Conservation (phyloP, 108 stramenopile species). For the Fistulifera solaris region DNA sequence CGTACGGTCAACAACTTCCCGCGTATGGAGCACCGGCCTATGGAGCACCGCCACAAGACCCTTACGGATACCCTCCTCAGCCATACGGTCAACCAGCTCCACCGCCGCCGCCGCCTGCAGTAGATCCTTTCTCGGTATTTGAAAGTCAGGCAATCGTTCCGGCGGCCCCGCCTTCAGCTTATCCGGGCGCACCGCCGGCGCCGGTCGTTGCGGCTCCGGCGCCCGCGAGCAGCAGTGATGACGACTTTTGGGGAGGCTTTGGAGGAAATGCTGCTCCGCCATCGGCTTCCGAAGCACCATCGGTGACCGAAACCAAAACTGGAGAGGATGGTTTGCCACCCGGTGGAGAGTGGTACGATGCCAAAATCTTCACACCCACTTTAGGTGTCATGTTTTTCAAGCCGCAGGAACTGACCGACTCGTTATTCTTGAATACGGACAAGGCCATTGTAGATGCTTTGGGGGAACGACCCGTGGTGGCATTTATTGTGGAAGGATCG, state of each 20-base stretch:
- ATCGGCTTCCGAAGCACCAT: constrained; percentile 11
- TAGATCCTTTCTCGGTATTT: constrained; percentile 56
- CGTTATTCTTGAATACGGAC: constrained; percentile 74
- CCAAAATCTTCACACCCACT: constrained; percentile 83
- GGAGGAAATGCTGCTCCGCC: constrained; percentile 10
- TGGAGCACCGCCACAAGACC: constrained; percentile 8
- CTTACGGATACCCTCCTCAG: constrained; percentile 3
- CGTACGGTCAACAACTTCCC: constrained; percentile 12
- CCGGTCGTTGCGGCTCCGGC: constrained; percentile 12
- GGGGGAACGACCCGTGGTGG: constrained; percentile 78
- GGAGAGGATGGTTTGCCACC: constrained; percentile 62
- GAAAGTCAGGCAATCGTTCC: constrained; percentile 13
- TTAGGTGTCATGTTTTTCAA: constrained; percentile 93
- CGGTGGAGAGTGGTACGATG: constrained; percentile 86
- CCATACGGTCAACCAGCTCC: constrained; percentile 12
- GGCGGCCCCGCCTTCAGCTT: neutral
- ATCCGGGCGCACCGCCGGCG: constrained; percentile 9
- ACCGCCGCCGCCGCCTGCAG: constrained; percentile 21
- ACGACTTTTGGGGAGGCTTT: constrained; percentile 65
- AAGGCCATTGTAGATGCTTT: constrained; percentile 52
- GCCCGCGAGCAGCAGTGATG: constrained; percentile 15
- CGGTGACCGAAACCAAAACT: constrained; percentile 30
- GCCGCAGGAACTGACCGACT: constrained; percentile 78
- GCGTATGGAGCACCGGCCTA: constrained; percentile 3
- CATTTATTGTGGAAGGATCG: constrained; percentile 83